phyloP scores from a whole-genome alignment of 306 rosid genomes.

The Macrotyloma uniflorum region DNA sequence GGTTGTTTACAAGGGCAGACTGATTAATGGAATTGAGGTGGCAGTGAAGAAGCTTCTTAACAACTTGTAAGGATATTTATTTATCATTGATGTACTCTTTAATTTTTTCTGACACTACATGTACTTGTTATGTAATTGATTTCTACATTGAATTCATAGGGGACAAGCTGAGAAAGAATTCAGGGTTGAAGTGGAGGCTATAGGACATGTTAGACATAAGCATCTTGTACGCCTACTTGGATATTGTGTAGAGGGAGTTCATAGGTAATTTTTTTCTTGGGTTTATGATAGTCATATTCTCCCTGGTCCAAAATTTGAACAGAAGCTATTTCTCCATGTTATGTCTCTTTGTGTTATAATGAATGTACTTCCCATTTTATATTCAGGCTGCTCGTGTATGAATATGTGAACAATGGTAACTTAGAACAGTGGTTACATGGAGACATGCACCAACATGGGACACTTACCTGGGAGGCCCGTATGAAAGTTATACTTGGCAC shows the following conservation, averaged over 20 bases:
- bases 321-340: background rate
- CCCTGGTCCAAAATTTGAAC: slow-evolving; percentile 15
- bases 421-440: slow-evolving; percentile 97
- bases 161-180: slow-evolving; percentile 99
- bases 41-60: slow-evolving; percentile 97
- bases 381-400: slow-evolving; percentile 88
- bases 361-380: slow-evolving; percentile 22
- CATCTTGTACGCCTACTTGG: slow-evolving; percentile 95
- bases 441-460: slow-evolving; percentile 73
- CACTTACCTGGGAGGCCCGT: slow-evolving; percentile 92
- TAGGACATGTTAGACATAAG: slow-evolving; percentile 96
- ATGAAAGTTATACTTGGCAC: slow-evolving; percentile 88
- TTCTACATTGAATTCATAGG: slow-evolving; percentile 51
- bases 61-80: slow-evolving; percentile 74
- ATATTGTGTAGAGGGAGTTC: slow-evolving; percentile 91
- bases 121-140: slow-evolving; percentile 11
- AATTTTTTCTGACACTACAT: background rate
- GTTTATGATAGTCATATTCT: slow-evolving; percentile 1
- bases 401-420: slow-evolving; percentile 95
- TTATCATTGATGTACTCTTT: background rate
- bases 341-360: slow-evolving; percentile 17
- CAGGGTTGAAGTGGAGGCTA: slow-evolving; percentile 98
- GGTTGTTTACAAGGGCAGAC: slow-evolving; percentile 81
- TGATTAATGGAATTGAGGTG: slow-evolving; percentile 89
- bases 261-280: slow-evolving; percentile 57